These are phyloP conservation scores for Gautieria morchelliformis DNA, from an alignment of 768 basidiomycete species.

Conservation along the genomic window DNA sequence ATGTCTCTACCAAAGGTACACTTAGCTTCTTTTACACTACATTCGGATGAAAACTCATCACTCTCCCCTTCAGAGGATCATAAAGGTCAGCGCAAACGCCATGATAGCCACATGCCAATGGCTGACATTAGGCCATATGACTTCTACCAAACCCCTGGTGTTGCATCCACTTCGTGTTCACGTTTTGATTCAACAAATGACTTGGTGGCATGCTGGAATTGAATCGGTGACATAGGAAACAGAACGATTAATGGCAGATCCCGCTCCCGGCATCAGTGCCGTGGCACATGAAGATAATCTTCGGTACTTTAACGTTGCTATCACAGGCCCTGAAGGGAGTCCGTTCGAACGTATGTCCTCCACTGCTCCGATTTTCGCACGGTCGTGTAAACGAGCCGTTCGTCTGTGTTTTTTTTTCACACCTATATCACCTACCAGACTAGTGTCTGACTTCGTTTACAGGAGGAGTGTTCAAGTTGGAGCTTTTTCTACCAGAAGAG, in stretches of 20 bases:
- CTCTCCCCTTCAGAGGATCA: not conserved
- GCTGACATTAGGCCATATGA: not conserved
- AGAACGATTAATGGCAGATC: slow-evolving; percentile 90
- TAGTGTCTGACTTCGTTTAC: slow-evolving; percentile 6
- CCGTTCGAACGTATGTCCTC: slow-evolving; percentile 71
- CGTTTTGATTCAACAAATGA: not conserved
- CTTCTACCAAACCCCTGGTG: not conserved
- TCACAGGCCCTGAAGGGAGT: slow-evolving; percentile 88
- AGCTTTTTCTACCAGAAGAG: slow-evolving; percentile 96
- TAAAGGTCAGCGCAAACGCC: not conserved
- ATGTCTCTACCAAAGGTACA: slow-evolving; percentile 3
- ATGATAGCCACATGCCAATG: not conserved
- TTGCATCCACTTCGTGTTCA: not conserved
- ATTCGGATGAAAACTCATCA: not conserved
- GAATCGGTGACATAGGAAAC: slow-evolving; percentile 61
- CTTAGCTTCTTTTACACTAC: not conserved
- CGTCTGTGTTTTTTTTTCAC: not conserved
- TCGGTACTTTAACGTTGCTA: slow-evolving; percentile 96
- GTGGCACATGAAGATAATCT: slow-evolving; percentile 94
- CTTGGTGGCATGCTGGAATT: not conserved
- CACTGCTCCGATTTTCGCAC: slow-evolving; percentile 14
- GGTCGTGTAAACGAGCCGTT: not conserved
- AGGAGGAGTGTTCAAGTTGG: slow-evolving; percentile 94
- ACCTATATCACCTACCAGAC: not conserved
- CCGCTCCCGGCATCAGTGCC: slow-evolving; percentile 95